phyloP scores from a whole-genome alignment of 75 land plant genomes.

The Sequoiadendron giganteum region DNA sequence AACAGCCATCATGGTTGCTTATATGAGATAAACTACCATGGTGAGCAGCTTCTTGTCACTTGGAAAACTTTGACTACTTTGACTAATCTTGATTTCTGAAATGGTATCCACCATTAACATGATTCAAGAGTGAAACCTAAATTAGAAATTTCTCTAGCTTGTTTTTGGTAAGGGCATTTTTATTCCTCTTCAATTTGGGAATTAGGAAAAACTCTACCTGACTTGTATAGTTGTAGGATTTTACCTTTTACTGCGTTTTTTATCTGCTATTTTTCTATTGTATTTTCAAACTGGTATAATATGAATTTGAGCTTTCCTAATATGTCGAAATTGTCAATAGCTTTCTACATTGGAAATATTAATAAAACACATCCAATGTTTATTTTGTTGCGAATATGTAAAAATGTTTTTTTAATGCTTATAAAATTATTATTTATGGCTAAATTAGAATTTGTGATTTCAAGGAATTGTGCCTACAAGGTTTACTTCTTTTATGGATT shows the following conservation, averaged over 20 bases:
- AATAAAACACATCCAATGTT: neutral
- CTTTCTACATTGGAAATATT: neutral
- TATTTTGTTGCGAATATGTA: neutral
- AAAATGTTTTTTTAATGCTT: neutral
- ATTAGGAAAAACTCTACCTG: neutral
- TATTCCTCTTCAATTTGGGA: neutral
- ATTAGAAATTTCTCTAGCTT: neutral
- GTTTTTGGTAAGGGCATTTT: neutral
- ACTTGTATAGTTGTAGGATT: neutral
- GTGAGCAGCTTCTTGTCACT: neutral
- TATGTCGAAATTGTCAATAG: neutral
- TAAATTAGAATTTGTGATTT: neutral
- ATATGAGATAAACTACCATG: neutral
- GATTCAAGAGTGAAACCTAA: neutral
- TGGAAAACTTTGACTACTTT: neutral
- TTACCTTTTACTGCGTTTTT: neutral
- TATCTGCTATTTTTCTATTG: neutral
- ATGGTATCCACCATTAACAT: neutral
- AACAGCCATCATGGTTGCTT: neutral
- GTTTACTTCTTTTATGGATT: neutral
- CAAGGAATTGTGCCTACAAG: neutral
- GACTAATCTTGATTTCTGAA: neutral
- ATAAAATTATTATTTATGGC: neutral
- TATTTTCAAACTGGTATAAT: neutral
- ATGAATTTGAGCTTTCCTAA: neutral